These are phyloP conservation scores for Collybia nuda DNA, from an alignment of 768 basidiomycete species.

Conservation along the genomic window DNA sequence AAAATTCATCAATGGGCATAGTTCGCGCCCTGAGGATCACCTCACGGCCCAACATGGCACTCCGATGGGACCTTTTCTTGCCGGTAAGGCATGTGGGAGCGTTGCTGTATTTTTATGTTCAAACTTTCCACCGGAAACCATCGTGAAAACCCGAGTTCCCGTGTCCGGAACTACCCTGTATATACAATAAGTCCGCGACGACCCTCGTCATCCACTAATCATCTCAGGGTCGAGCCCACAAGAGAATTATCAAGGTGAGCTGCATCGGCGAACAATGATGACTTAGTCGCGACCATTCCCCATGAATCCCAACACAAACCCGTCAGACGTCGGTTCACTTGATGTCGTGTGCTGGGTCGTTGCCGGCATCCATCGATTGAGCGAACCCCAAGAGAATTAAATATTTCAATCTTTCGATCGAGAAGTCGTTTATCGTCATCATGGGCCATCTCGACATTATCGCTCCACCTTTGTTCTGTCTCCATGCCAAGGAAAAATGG, in stretches of 20 bases:
- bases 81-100: slow-evolving; percentile 31
- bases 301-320: background rate
- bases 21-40: slow-evolving; percentile 37
- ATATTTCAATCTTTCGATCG: slow-evolving; percentile 14
- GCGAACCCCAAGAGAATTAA: background rate
- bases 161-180: slow-evolving; percentile 32
- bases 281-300: background rate
- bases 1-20: slow-evolving; percentile 27
- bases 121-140: slow-evolving; percentile 31
- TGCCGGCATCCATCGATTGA: slow-evolving; percentile 12
- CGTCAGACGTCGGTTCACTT: slow-evolving; percentile 3
- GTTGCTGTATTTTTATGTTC: slow-evolving; percentile 28
- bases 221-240: slow-evolving; percentile 29
- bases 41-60: slow-evolving; percentile 16
- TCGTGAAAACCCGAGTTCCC: slow-evolving; percentile 28
- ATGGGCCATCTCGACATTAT: slow-evolving; percentile 13
- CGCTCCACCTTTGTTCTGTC: background rate
- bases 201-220: slow-evolving; percentile 8
- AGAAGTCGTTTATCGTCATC: slow-evolving; percentile 2
- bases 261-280: too few species aligned
- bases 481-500: background rate
- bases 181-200: slow-evolving; percentile 26
- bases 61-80: slow-evolving; percentile 18
- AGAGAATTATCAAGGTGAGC: slow-evolving; percentile 16
- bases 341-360: background rate